Evolutionary conservation across 805 yeast genomes (phyloP).

Genomic region (Candida methanosorbosa): DNA sequence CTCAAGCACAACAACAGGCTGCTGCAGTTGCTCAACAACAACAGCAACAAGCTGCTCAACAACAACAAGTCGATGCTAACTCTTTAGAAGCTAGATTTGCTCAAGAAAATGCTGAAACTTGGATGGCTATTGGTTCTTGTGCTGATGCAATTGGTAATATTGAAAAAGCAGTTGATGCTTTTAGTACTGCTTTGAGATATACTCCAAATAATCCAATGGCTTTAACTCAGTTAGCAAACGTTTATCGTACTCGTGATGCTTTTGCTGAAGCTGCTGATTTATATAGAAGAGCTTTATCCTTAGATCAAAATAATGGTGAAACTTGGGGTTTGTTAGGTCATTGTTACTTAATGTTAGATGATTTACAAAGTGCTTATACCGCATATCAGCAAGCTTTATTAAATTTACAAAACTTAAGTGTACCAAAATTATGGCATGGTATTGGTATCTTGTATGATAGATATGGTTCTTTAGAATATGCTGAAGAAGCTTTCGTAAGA

Average conservation of each 20-base stretch:
- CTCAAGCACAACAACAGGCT: constrained; percentile 2
- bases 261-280: constrained; percentile 92
- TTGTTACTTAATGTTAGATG: constrained; percentile 95
- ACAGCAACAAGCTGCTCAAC: constrained; percentile 1
- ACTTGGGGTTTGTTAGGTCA: constrained; percentile 97
- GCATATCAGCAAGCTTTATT: constrained; percentile 95
- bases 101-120: constrained; percentile 65
- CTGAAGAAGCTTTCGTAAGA: constrained; percentile 96
- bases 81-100: constrained; percentile 23
- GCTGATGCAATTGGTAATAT: constrained; percentile 87
- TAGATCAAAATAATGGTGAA: constrained; percentile 85
- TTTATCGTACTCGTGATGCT: constrained; percentile 82
- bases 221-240: constrained; percentile 76
- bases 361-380: constrained; percentile 87
- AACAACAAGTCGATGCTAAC: constrained; percentile 9
- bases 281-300: constrained; percentile 76
- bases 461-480: constrained; percentile 92
- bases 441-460: constrained; percentile 95
- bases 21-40: constrained; percentile 2
- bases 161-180: constrained; percentile 82
- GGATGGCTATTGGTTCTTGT: constrained; percentile 83
- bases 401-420: constrained; percentile 86
- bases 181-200: constrained; percentile 80
- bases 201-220: constrained; percentile 83
- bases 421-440: constrained; percentile 97